phyloP scores from a whole-genome alignment of 345 rosid species.

The Dipteronia sinensis region DNA sequence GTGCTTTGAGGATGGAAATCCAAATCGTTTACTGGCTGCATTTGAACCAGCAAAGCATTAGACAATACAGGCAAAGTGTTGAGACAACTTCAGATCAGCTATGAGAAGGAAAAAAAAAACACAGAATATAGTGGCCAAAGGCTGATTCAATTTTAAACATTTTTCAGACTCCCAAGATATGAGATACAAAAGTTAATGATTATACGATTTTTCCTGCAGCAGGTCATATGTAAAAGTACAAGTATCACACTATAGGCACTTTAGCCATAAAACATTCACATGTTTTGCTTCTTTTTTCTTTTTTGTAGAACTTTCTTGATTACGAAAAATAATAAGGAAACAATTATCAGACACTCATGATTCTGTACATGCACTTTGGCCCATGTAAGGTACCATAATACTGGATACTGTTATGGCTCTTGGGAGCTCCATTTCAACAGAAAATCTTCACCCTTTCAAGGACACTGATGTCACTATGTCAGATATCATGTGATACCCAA shows the following conservation, averaged over 20 bases:
- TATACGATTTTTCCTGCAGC: background rate
- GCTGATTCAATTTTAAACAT: slow-evolving; percentile 1
- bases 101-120: background rate
- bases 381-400: background rate
- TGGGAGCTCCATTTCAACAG: background rate
- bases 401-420: background rate
- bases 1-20: slow-evolving; percentile 86
- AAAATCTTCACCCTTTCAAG: background rate
- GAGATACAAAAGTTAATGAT: background rate
- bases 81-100: slow-evolving; percentile 12
- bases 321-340: background rate
- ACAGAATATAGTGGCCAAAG: background rate
- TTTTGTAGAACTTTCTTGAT: background rate
- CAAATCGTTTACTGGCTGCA: slow-evolving; percentile 82
- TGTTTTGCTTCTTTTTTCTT: background rate
- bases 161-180: slow-evolving; percentile 11
- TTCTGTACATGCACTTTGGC: background rate
- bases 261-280: background rate
- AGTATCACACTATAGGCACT: background rate
- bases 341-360: background rate
- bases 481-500: background rate
- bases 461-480: background rate
- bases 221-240: background rate
- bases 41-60: slow-evolving; percentile 22
- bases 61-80: slow-evolving; percentile 9